Base-by-base conservation (phyloP, 1,284 basidiomycete species). In the Cryptococcus sp. region DNA sequence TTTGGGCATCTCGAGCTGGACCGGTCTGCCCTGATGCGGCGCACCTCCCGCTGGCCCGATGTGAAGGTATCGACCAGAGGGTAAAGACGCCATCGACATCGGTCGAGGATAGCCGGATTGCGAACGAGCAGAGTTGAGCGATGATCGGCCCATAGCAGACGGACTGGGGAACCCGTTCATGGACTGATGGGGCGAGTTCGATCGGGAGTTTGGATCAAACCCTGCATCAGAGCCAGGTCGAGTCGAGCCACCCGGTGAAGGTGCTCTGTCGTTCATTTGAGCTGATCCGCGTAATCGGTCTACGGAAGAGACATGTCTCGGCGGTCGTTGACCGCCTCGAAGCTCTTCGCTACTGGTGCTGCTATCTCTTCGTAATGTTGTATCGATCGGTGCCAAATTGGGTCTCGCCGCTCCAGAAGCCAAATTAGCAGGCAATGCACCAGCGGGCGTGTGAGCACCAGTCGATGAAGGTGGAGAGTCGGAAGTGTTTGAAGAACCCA, bases 1-100 rank as follows among this genome's bases (percentile, higher is more conserved):
- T 49, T 49, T 56, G 7, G 74, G 74, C 69, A 76, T 70, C 48
- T 68, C 60, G 5, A 75, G 49, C 40, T 65, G 64, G 1, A 76
- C 64, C 20, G 64, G 59, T 50, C 72, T 62, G 22, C 71, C 71
- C 42, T 68, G 63, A 65, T 73, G 71, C 0, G 73, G 72, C 22
- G 72, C 67, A 47, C 70, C 64, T 7, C 64, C 61, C 1, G 66
- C 57, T 1, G 68, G 68, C 7, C 68, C 68, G 20, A 67, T 54
- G 41, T 68, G 64, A 11, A 69, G 63, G 52, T 66, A 67, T 23
- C 65, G 55, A 20, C 53, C 49, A 13, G 65, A 68, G 23, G 65
- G 60, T 13, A 72, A 48, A 3, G 69, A 71, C 17, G 60, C 57
- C 67, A 73, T 71, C n/a, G 63, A 66, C 23, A 40, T 49, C 7